A percentile compares a stretch with the other conserved stretches of the same genome.
These are phyloP conservation scores for Afroboletus lepidellus DNA, from an alignment of 1,284 basidiomycete species.

Conservation along the genomic window DNA sequence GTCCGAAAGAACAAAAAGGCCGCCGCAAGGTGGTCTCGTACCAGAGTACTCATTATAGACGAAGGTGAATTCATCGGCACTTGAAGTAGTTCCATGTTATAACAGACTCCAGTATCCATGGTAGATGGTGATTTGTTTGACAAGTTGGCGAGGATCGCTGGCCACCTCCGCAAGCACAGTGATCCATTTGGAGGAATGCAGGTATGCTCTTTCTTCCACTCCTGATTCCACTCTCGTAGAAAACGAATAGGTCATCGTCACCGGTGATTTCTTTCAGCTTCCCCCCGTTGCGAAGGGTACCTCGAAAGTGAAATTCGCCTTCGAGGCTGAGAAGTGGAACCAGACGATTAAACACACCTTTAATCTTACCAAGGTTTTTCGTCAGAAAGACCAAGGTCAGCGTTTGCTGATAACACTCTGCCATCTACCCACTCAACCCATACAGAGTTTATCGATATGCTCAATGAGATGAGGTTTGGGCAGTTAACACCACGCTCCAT, in stretches of 20 bases:
- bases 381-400: slow-evolving; percentile 62
- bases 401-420: slow-evolving; percentile 2
- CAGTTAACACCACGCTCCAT: slow-evolving; percentile 57
- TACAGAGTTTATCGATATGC: slow-evolving; percentile 82
- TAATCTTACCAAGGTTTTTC: slow-evolving; percentile 65
- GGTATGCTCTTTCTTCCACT: slow-evolving; percentile 41
- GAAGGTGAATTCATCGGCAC: slow-evolving; percentile 59
- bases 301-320: slow-evolving; percentile 63
- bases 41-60: slow-evolving; percentile 84
- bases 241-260: slow-evolving; percentile 65
- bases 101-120: slow-evolving; percentile 70
- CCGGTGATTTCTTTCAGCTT: slow-evolving; percentile 92
- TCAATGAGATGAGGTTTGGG: slow-evolving; percentile 92
- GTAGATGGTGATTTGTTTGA: slow-evolving; percentile 86
- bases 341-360: slow-evolving; percentile 54
- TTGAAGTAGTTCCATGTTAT: background rate
- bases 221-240: slow-evolving; percentile 2
- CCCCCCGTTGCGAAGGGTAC: slow-evolving; percentile 75
- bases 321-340: slow-evolving; percentile 80
- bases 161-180: slow-evolving; percentile 52
- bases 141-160: slow-evolving; percentile 75
- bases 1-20: slow-evolving; percentile 70
- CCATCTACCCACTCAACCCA: slow-evolving; percentile 1
- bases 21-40: slow-evolving; percentile 68
- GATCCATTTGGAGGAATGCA: slow-evolving; percentile 88